Base-by-base conservation (phyloP, 2,329 filamentous ascomycete species). In the Monosporascus sp. region DNA sequence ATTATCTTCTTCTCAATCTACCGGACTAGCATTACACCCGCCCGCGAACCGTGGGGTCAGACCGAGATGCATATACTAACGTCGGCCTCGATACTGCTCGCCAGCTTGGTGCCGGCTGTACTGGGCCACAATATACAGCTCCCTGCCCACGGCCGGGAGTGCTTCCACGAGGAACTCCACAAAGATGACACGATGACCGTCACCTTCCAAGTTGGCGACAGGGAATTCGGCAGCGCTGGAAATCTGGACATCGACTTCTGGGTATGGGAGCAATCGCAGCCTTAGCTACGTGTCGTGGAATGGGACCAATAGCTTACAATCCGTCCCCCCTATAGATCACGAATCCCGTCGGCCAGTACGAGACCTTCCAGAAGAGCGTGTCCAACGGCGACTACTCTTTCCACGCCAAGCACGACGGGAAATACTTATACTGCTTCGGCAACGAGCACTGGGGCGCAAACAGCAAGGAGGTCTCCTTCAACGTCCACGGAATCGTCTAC, bases 401-500 rank as follows among this genome's bases (percentile, higher is more conserved):
- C 75, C 88, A 85, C 39, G 92, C 94, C 50, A 78, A 81, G 64
- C 76, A 85, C 68, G 92, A 99, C 72, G 94, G 94, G 60, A 91
- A 89, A 75, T 97, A 89, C 77, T 78, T 83, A 54, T 99, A 99
- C 84, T 99, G 94, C 84, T 99, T 99, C 77, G 95, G 94, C 75
- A 99, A 99, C 75, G 93, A 97, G 79, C 88, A 94, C 72, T 99
- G 93, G 91, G 89, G 90, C 54, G 91, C 92, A 54, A 90, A 90
- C 72, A 95, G 85, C 70, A 99, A 99, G 77, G 94, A 99, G 73
- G 93, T 99, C 51, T 96, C 90, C 53, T 99, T 99, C 84, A 99
- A 99, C 72, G 94, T 99, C 50, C 94, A 99, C 75, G 94, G 94
- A 64, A 90, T 99, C 61, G 93, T 99, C 69, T 99, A 97, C 74